phyloP scores from a whole-genome alignment of 768 basidiomycete genomes.

The Obba rivulosa region DNA sequence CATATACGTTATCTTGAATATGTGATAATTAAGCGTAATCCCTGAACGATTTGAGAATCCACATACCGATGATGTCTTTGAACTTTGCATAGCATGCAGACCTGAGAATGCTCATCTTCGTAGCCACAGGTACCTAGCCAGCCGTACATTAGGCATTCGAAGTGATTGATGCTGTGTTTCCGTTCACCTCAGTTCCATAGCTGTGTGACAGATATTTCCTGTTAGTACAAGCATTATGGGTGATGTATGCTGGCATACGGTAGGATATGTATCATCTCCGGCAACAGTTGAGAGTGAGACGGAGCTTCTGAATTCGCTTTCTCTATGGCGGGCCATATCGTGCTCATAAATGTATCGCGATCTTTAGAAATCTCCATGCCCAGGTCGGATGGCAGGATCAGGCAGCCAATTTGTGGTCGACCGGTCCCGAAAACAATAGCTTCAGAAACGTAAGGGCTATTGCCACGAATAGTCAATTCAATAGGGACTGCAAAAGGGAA shows the following conservation, averaged over 20 bases:
- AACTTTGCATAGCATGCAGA: slow-evolving; percentile 47
- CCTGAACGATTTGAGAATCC: too few species aligned
- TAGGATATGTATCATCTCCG: slow-evolving; percentile 46
- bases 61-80: slow-evolving; percentile 36
- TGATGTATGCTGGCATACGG: slow-evolving; percentile 22
- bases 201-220: slow-evolving; percentile 3
- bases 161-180: not conserved
- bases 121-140: slow-evolving; percentile 39
- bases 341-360: slow-evolving; percentile 23
- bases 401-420: slow-evolving; percentile 42
- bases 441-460: slow-evolving; percentile 41
- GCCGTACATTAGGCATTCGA: not conserved
- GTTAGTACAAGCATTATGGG: not conserved
- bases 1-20: slow-evolving; percentile 27
- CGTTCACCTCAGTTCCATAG: slow-evolving; percentile 26
- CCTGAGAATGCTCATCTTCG: slow-evolving; percentile 47
- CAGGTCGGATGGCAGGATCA: slow-evolving; percentile 45
- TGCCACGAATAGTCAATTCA: slow-evolving; percentile 45
- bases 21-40: too few species aligned
- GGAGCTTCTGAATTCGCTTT: slow-evolving; percentile 49
- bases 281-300: slow-evolving; percentile 44
- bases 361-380: slow-evolving; percentile 21
- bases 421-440: slow-evolving; percentile 50
- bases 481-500: slow-evolving; percentile 34
- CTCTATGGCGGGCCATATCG: slow-evolving; percentile 40